Evolutionary conservation across 208 protist genomes (phyloP).

Genomic region (Leishmania aethiopica): DNA sequence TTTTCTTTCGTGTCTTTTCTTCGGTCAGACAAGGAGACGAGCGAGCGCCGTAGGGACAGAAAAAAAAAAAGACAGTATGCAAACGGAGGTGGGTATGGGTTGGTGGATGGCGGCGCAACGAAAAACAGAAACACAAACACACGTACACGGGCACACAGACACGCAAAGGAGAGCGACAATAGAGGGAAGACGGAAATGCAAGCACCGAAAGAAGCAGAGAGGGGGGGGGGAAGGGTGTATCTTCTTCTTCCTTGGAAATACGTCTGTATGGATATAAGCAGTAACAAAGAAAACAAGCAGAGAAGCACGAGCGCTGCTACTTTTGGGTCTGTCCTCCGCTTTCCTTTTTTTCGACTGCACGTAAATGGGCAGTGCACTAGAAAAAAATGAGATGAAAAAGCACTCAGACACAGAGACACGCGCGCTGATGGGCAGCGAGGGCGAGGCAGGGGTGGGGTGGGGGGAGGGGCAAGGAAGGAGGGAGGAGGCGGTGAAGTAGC

Average conservation of each 20-base stretch:
- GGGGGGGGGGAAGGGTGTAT: background rate
- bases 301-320: background rate
- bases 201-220: slow-evolving; percentile 1
- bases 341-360: slow-evolving; percentile 8
- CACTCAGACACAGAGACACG: background rate
- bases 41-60: background rate
- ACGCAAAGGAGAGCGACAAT: background rate
- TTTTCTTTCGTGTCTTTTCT: background rate
- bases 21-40: background rate
- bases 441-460: background rate
- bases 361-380: slow-evolving; percentile 3
- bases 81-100: background rate
- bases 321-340: background rate
- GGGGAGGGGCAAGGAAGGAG: background rate
- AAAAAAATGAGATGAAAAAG: slow-evolving; percentile 14
- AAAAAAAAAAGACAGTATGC: background rate
- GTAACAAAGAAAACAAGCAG: background rate
- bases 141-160: background rate
- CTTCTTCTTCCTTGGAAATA: background rate
- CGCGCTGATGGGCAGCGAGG: background rate
- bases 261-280: background rate
- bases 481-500: background rate
- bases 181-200: background rate
- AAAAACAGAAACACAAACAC: background rate
- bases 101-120: background rate